Evolutionary conservation across 2,329 filamentous ascomycete genomes (phyloP).

Genomic region (Gyromitra esculenta): DNA sequence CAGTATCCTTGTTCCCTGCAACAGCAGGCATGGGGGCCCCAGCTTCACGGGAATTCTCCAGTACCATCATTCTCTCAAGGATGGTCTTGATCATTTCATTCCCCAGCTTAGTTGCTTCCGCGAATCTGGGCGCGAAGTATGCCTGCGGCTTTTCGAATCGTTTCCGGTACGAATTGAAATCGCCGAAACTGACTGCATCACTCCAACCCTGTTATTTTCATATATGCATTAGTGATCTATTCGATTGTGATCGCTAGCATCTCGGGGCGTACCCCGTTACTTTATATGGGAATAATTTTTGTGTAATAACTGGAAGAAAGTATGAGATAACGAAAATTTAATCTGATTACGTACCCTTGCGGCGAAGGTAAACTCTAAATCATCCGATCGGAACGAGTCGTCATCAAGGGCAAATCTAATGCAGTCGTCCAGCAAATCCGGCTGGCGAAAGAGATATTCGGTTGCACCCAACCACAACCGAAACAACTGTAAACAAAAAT

Average conservation of each 20-base stretch:
- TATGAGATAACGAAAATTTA: not conserved
- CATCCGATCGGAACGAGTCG: constrained; percentile 90
- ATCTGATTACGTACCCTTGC: constrained; percentile 69
- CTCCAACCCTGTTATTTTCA: constrained; percentile 76
- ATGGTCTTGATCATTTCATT: constrained; percentile 99
- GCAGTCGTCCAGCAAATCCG: constrained; percentile 80
- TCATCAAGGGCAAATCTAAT: constrained; percentile 88
- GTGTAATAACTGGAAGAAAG: not conserved
- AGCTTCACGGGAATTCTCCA: constrained; percentile 48
- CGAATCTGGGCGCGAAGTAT: constrained; percentile 91
- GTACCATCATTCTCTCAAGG: constrained; percentile 75
- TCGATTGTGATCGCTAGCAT: constrained; percentile 1
- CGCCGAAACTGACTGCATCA: constrained; percentile 87
- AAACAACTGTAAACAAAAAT: constrained; percentile 70
- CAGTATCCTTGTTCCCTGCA: not conserved
- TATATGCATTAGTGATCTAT: constrained; percentile 19
- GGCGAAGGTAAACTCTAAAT: constrained; percentile 97
- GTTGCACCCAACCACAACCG: constrained; percentile 96
- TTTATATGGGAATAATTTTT: not conserved
- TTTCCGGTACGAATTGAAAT: constrained; percentile 92
- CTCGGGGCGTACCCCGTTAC: not conserved
- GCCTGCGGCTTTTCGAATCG: constrained; percentile 88
- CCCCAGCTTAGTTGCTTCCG: constrained; percentile 84
- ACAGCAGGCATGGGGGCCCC: not conserved
- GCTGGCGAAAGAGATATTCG: constrained; percentile 90